phyloP scores from a whole-genome alignment of 2,329 filamentous ascomycete species.

The Talaromyces sp. region DNA sequence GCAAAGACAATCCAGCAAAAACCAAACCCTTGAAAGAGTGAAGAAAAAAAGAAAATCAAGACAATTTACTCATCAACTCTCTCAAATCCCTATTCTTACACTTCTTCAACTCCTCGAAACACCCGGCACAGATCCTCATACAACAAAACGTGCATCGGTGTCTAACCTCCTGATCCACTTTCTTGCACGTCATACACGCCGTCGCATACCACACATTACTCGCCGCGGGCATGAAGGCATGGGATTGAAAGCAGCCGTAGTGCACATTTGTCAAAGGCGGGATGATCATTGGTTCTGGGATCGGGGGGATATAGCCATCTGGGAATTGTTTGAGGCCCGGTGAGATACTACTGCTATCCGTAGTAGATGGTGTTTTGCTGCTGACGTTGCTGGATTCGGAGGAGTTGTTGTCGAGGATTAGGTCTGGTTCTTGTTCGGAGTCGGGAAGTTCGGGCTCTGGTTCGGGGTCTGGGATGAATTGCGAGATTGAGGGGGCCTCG shows the following conservation, averaged over 20 bases:
- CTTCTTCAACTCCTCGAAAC: conserved; percentile 31
- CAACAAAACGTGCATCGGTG: conserved; percentile 40
- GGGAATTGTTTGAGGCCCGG: conserved; percentile 1
- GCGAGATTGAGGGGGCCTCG: conserved; percentile 24
- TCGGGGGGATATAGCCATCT: conserved; percentile 21
- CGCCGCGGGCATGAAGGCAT: conserved; percentile 31
- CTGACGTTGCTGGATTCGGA: conserved; percentile 7
- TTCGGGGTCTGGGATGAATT: conserved; percentile 32
- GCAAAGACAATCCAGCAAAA: neutral
- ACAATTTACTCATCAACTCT: conserved; percentile 27
- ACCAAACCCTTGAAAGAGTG: neutral
- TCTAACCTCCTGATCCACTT: conserved; percentile 33
- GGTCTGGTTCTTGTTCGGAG: conserved; percentile 6
- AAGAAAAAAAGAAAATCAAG: neutral
- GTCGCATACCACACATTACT: conserved; percentile 37
- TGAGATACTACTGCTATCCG: neutral
- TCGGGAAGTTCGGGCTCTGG: conserved; percentile 17
- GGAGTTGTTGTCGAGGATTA: neutral
- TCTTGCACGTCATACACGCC: conserved; percentile 42
- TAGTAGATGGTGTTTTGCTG: neutral
- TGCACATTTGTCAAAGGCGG: conserved; percentile 32
- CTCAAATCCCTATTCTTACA: conserved; percentile 29
- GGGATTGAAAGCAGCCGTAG: conserved; percentile 37
- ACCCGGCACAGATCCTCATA: conserved; percentile 36
- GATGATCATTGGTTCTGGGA: conserved; percentile 30